Evolutionary conservation across 768 basidiomycete genomes (phyloP).

Genomic region (Leucosporidium creatinivorum): DNA sequence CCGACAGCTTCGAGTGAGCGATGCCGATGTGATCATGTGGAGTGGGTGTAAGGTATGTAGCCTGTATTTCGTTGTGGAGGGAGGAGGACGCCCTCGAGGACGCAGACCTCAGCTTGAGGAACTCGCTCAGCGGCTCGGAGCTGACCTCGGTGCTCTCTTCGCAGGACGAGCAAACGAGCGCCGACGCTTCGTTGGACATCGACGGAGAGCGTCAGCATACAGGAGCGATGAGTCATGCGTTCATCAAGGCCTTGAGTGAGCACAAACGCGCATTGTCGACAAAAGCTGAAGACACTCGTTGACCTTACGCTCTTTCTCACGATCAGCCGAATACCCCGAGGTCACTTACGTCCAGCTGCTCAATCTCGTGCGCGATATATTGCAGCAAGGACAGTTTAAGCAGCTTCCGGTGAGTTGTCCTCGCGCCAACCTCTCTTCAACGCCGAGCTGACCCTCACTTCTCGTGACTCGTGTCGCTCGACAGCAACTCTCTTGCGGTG

Average conservation of each 20-base stretch:
- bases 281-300: neutral
- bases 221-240: slow-evolving; percentile 48
- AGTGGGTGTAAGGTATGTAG: slow-evolving; percentile 36
- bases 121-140: no score
- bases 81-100: no score
- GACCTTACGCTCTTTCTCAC: neutral
- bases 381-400: no score
- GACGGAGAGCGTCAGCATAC: slow-evolving; percentile 43
- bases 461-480: no score
- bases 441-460: no score
- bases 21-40: slow-evolving; percentile 66
- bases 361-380: neutral
- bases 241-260: neutral
- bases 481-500: no score
- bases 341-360: slow-evolving; percentile 41
- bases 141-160: slow-evolving; percentile 44
- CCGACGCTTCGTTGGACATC: slow-evolving; percentile 44
- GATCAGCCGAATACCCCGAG: slow-evolving; percentile 39
- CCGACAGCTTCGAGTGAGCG: slow-evolving; percentile 57
- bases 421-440: no score
- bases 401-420: no score
- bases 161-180: slow-evolving; percentile 46
- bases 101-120: no score
- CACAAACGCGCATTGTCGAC: neutral
- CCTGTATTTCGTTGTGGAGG: no score